Base-by-base conservation (phyloP, 2,329 filamentous ascomycete species). In the Dryadomyces quercus-mongolicae region DNA sequence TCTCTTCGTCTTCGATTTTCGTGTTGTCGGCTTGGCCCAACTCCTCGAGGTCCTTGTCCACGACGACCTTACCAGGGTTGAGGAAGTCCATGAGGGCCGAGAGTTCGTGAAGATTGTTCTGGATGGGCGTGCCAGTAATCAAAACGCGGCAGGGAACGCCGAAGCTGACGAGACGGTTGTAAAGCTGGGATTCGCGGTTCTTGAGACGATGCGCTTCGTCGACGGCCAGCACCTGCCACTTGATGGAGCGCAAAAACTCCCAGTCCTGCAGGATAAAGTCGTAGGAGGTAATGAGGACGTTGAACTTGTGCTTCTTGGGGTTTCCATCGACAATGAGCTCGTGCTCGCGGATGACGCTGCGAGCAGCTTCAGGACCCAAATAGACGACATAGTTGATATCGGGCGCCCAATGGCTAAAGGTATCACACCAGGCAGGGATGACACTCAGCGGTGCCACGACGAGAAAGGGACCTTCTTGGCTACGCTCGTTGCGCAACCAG, bases 321-420 rank as follows among this genome's bases (percentile, higher is more conserved):
- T 95, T 95, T 38, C 86, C 86, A 65, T 94, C 88, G 6, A 89
- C 77, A 55, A 96, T 79, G 46, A 98, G 75, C 67, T 98, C 93
- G 63, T 95, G 85, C 48, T 97, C 88, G 42, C 86, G 84, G 58
- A 98, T 95, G 61, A 90, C 92, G 60, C 77, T 85, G 47, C 94
- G 87, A 36, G 93, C 85, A 38, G 85, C 80, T 66, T 93, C 86
- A 54, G 90, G 92, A 51, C 94, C 93, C 52, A 92, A 88, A 68
- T 98, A 98, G 53, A 96, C 88, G 55, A 98, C 88, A 68, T 96
- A 97, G 68, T 98, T 97, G 58, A 97, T 71, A 65, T 97, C 92
- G 0, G 93, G 93, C 2, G 93, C 84, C 93, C 93, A 98, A 59
- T 86, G 77, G 68, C 96, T 93, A 69, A 98, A 96, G 0, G 93